Evolutionary conservation across 352 stramenopile species (phyloP).

Genomic region (Phytopythium chamaehyphon): DNA sequence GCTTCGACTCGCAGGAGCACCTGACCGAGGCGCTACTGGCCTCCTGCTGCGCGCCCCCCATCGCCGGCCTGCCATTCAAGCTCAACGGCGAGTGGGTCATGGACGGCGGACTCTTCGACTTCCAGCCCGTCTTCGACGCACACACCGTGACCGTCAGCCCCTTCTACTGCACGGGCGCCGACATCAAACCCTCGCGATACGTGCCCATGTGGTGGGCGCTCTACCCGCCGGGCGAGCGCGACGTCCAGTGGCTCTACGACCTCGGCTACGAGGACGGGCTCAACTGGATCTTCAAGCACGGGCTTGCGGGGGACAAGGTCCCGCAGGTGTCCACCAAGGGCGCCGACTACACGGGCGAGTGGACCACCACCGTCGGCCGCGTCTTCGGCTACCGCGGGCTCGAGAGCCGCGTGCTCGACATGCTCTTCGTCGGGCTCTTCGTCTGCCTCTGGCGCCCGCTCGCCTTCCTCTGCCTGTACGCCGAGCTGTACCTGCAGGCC

Average conservation of each 20-base stretch:
- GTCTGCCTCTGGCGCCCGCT: slow-evolving; percentile 79
- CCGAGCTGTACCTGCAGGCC: slow-evolving; percentile 72
- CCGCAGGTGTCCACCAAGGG: slow-evolving; percentile 56
- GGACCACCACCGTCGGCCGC: slow-evolving; percentile 72
- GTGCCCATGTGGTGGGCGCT: slow-evolving; percentile 87
- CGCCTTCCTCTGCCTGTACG: slow-evolving; percentile 73
- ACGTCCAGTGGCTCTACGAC: slow-evolving; percentile 84
- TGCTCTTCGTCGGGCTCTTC: slow-evolving; percentile 68
- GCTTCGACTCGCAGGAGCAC: slow-evolving; percentile 63
- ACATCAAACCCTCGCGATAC: slow-evolving; percentile 89
- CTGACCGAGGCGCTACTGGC: slow-evolving; percentile 62
- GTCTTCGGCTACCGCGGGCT: slow-evolving; percentile 67
- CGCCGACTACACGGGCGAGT: slow-evolving; percentile 44
- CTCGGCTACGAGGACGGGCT: slow-evolving; percentile 79
- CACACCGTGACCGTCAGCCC: slow-evolving; percentile 78
- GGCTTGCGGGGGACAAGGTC: slow-evolving; percentile 21
- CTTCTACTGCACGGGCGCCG: slow-evolving; percentile 84
- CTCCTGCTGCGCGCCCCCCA: slow-evolving; percentile 76
- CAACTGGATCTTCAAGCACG: slow-evolving; percentile 55
- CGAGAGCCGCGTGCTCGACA: slow-evolving; percentile 66
- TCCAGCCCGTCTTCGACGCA: slow-evolving; percentile 71
- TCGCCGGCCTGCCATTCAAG: slow-evolving; percentile 80
- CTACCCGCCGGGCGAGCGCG: slow-evolving; percentile 54
- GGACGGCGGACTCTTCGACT: slow-evolving; percentile 81
- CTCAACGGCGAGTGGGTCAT: slow-evolving; percentile 84